Conservation (phyloP, 768 basidiomycete species). For the Pisolithus marmoratus region DNA sequence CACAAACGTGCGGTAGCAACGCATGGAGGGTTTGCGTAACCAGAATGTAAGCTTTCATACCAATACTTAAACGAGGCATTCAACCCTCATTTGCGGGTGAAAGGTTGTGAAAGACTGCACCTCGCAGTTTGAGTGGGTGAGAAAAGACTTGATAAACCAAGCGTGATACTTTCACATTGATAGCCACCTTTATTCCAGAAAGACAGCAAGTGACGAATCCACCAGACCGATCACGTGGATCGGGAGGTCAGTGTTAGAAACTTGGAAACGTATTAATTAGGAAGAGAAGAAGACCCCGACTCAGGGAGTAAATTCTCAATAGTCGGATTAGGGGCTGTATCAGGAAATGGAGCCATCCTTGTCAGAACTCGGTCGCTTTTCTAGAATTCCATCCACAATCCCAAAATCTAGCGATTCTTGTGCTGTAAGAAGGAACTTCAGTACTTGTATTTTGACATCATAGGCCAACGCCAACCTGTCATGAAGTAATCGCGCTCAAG, state of each 20-base stretch:
- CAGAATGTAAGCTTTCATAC: slow-evolving; percentile 10
- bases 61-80: slow-evolving; percentile 12
- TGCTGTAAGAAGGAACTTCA: slow-evolving; percentile 39
- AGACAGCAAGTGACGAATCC: background rate
- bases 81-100: background rate
- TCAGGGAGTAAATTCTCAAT: slow-evolving; percentile 3
- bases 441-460: slow-evolving; percentile 12
- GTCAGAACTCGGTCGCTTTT: slow-evolving; percentile 62
- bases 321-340: slow-evolving; percentile 8
- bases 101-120: slow-evolving; percentile 8
- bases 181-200: background rate
- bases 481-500: slow-evolving; percentile 95
- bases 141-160: background rate
- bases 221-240: too few relatives aligned
- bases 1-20: background rate
- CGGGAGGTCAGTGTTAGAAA: too few relatives aligned
- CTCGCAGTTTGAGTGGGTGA: slow-evolving; percentile 28
- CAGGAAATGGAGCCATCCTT: slow-evolving; percentile 18
- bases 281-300: background rate
- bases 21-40: slow-evolving; percentile 14
- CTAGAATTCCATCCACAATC: slow-evolving; percentile 88
- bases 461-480: slow-evolving; percentile 51
- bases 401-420: slow-evolving; percentile 88
- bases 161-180: background rate
- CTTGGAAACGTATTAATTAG: too few relatives aligned